Conservation (phyloP, 2,329 filamentous ascomycete species). For the Cladophialophora bantiana region DNA sequence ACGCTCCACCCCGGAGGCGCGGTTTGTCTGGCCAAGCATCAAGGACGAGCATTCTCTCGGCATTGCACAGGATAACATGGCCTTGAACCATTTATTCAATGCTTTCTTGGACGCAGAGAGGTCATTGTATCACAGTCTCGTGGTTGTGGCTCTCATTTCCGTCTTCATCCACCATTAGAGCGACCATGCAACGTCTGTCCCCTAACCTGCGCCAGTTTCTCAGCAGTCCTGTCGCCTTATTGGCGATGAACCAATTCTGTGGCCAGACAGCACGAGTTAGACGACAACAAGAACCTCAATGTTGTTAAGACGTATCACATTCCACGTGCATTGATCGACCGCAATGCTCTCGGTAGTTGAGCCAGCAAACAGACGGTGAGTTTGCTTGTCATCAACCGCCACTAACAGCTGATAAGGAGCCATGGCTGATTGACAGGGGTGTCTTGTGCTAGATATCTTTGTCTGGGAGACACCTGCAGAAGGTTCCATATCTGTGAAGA, state of each 20-base stretch:
- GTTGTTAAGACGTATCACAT: not conserved
- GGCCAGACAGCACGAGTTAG: not conserved
- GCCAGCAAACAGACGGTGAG: not conserved
- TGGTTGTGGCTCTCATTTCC: not conserved
- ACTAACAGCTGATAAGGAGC: not conserved
- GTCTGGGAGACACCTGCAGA: not conserved
- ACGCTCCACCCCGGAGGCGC: conserved; percentile 17
- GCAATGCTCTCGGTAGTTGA: not conserved
- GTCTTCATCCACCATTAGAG: not conserved
- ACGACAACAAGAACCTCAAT: not conserved
- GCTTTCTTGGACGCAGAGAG: not conserved
- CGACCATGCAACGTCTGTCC: not conserved
- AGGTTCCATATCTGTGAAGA: not conserved
- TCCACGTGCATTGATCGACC: not conserved
- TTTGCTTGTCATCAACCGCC: not conserved
- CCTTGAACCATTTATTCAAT: not conserved
- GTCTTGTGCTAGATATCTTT: not conserved
- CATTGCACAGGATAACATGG: not conserved
- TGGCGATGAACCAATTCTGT: not conserved
- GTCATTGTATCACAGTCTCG: not conserved
- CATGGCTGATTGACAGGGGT: not conserved
- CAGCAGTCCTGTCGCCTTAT: not conserved
- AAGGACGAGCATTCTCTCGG: not conserved
- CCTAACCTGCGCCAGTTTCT: not conserved
- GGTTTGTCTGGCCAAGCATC: conserved; percentile 7